Evolutionary conservation across 495 filamentous ascomycete genomes (phyloP), one percentile per base, ranked within the genome.

Genomic region (Patellaria atrata): DNA sequence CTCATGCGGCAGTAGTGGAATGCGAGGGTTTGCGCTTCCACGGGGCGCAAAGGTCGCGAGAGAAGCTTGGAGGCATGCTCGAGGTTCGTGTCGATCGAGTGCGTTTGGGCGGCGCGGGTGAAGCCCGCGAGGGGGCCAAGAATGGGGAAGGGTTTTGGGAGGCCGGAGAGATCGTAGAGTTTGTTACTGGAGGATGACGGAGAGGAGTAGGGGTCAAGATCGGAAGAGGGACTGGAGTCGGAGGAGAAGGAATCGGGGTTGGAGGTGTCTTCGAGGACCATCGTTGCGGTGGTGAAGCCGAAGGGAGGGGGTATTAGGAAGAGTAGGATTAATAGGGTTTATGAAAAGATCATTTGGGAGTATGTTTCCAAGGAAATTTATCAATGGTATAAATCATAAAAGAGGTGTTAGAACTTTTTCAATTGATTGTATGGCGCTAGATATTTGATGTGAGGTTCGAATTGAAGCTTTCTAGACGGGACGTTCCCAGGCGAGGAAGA

Each of bases 191-290:
- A 26, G 24, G 19, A 30, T 11, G 37, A 23, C 4, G 4, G 12
- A 23, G 32, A 5, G 35, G 18, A 17, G 7, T 24, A 33, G 26
- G 13, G 35, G 24, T 30, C 26, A 17, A 15, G 32, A 14, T 21
- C 14, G 4, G 40, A 13, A 24, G 33, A 30, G 10, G 33, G 21
- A 24, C 33, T 30, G 20, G 11, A 14, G 10, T 30, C 34, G 40
- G 40, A 37, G 29, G 34, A 23, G 21, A 24, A 39, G 9, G 28
- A 18, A 21, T 33, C 23, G 6, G 30, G n/a, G 13, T 36, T 22
- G 5, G 21, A 24, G 9, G 37, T 6, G 17, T 46, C 43, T 29
- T 38, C 21, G 20, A 46, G 38, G 4, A 46, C 43, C 43, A 46
- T 46, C 10, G 19, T 17, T 21, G 26, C 28, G 28, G 28, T 3